Conservation (phyloP, 2,329 filamentous ascomycete genomes). For the Cordyceps fumosorosea region DNA sequence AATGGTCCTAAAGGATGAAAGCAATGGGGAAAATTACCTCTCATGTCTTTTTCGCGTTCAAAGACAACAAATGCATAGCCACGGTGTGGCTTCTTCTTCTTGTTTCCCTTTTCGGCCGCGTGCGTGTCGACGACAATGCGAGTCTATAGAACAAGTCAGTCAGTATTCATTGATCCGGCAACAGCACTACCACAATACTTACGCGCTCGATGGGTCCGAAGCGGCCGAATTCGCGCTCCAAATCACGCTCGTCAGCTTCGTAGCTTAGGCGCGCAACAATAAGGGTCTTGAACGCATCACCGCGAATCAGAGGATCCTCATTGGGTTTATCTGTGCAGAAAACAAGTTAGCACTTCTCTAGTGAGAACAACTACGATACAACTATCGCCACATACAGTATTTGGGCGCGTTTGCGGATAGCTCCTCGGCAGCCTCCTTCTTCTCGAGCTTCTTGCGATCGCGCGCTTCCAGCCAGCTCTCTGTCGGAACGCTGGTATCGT, state of each 20-base stretch:
- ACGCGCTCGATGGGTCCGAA: constrained; percentile 93
- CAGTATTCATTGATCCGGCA: neutral
- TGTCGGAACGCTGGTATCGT: constrained; percentile 69
- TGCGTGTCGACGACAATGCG: constrained; percentile 78
- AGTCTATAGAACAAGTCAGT: constrained; percentile 48
- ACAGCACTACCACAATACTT: constrained; percentile 26
- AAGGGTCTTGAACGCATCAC: constrained; percentile 90
- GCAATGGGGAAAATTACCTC: constrained; percentile 62
- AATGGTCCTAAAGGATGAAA: constrained; percentile 26
- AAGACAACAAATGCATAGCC: constrained; percentile 97
- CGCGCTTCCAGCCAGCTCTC: constrained; percentile 90
- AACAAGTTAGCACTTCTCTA: constrained; percentile 17
- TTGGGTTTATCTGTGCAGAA: constrained; percentile 65
- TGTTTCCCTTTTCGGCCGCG: constrained; percentile 60
- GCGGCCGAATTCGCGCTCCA: constrained; percentile 88
- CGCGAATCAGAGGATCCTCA: constrained; percentile 81
- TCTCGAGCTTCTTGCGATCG: constrained; percentile 78
- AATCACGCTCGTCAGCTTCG: constrained; percentile 78
- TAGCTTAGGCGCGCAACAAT: constrained; percentile 90
- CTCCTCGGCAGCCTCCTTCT: constrained; percentile 60
- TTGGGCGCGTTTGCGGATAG: constrained; percentile 57
- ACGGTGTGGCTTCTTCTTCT: constrained; percentile 73
- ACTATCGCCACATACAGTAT: constrained; percentile 41
- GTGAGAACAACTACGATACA: too few species aligned
- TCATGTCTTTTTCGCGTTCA: constrained; percentile 97